These are phyloP conservation scores for Lipomyces orientalis DNA, from an alignment of 805 yeast species.

Conservation along the genomic window DNA sequence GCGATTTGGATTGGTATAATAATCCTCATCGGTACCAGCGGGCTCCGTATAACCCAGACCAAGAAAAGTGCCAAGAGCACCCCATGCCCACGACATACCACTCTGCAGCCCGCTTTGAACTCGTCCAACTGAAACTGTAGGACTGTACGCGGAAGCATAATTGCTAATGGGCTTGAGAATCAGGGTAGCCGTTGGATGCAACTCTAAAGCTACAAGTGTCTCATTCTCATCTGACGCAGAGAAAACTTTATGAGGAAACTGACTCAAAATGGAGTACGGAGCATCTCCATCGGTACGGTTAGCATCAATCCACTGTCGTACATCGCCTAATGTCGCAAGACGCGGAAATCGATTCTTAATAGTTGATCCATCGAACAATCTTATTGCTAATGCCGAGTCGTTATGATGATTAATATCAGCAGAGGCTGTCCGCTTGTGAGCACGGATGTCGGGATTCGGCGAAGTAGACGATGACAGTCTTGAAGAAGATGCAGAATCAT, in stretches of 20 bases:
- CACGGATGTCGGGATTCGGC: constrained; percentile 6
- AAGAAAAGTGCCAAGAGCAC: constrained; percentile 42
- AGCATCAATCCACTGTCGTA: constrained; percentile 64
- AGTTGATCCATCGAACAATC: constrained; percentile 70
- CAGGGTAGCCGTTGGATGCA: constrained; percentile 75
- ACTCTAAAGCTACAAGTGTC: constrained; percentile 58
- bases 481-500: constrained; percentile 28
- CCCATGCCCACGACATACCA: constrained; percentile 36
- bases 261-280: constrained; percentile 58
- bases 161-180: constrained; percentile 66
- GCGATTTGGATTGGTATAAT: constrained; percentile 14
- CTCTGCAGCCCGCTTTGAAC: constrained; percentile 32
- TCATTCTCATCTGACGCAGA: constrained; percentile 64
- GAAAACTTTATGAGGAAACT: constrained; percentile 67
- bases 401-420: constrained; percentile 30
- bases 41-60: constrained; percentile 38
- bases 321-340: constrained; percentile 56
- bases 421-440: constrained; percentile 5
- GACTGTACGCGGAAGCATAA: constrained; percentile 43
- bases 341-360: constrained; percentile 58
- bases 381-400: constrained; percentile 58
- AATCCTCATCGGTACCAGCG: neutral
- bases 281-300: constrained; percentile 56
- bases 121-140: constrained; percentile 27
- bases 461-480: constrained; percentile 20